These are phyloP conservation scores for Blastocystis sp. DNA, from an alignment of 352 stramenopile genomes.

Conservation along the genomic window DNA sequence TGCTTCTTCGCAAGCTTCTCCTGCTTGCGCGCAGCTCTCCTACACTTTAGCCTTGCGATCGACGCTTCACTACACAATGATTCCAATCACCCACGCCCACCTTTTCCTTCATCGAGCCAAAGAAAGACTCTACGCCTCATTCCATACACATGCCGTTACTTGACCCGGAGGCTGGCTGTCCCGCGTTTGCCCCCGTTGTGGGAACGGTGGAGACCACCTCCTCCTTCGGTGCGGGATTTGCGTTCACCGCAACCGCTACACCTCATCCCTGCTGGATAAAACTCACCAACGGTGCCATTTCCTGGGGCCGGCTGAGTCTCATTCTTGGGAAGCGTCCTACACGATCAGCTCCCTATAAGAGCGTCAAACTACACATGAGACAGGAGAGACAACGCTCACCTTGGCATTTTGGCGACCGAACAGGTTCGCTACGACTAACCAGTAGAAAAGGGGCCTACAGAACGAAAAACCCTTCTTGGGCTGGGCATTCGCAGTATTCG, in stretches of 20 bases:
- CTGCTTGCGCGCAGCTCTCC: background rate
- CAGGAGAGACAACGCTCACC: background rate
- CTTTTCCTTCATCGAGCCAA: background rate
- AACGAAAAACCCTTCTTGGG: background rate
- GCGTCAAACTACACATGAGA: background rate
- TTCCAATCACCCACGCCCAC: background rate
- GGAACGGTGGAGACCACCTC: background rate
- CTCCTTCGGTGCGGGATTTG: background rate
- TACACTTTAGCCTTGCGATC: background rate
- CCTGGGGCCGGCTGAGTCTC: background rate
- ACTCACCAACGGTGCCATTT: background rate
- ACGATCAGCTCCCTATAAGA: background rate
- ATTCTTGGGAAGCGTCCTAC: background rate
- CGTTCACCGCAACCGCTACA: background rate
- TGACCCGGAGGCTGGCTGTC: background rate
- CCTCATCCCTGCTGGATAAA: background rate
- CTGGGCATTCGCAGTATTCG: background rate
- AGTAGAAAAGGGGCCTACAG: background rate
- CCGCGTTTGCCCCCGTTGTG: background rate
- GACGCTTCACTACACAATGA: background rate
- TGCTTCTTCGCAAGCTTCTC: background rate
- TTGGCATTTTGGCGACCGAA: background rate
- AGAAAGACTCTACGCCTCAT: background rate
- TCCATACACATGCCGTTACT: background rate
- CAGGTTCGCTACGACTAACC: background rate